These are phyloP conservation scores for Aphanomyces stellatus DNA, from an alignment of 352 stramenopile species.

Conservation along the genomic window DNA sequence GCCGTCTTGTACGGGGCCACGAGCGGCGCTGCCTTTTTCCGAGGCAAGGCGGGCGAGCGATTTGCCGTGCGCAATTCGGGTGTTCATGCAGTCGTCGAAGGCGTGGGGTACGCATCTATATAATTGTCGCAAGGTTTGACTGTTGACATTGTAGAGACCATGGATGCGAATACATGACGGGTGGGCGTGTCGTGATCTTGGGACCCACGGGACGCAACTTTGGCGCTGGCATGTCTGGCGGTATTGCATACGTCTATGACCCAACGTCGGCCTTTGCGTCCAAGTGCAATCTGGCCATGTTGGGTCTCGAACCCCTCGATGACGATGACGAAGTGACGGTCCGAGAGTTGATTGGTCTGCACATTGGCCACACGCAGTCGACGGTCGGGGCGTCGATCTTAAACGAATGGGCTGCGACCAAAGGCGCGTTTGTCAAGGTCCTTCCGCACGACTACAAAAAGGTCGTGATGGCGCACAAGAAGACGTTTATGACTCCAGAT, in stretches of 20 bases:
- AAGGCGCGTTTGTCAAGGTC: conserved; percentile 44
- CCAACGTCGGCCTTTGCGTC: conserved; percentile 85
- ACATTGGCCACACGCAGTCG: conserved; percentile 85
- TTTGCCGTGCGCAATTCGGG: conserved; percentile 96
- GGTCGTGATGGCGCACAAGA: conserved; percentile 24
- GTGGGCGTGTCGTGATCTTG: conserved; percentile 88
- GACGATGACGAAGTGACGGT: conserved; percentile 69
- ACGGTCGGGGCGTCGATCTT: conserved; percentile 80
- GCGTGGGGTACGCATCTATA: conserved; percentile 52
- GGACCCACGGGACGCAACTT: conserved; percentile 94
- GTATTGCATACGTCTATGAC: conserved; percentile 96
- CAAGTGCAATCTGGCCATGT: conserved; percentile 96
- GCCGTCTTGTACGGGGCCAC: conserved; percentile 93
- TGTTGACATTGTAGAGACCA: conserved; percentile 63
- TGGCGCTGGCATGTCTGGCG: conserved; percentile 93
- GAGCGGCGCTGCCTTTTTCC: conserved; percentile 90
- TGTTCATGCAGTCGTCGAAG: conserved; percentile 93
- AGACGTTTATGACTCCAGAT: background rate
- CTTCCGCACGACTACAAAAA: conserved; percentile 64
- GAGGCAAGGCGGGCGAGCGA: conserved; percentile 92
- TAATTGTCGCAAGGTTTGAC: background rate
- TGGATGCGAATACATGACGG: conserved; percentile 98
- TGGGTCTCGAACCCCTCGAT: conserved; percentile 73
- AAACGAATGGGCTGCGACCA: conserved; percentile 71
- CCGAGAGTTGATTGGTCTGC: conserved; percentile 80